Base-by-base conservation (phyloP, 148 eudicot species). In the Fagopyrum homotropicum region DNA sequence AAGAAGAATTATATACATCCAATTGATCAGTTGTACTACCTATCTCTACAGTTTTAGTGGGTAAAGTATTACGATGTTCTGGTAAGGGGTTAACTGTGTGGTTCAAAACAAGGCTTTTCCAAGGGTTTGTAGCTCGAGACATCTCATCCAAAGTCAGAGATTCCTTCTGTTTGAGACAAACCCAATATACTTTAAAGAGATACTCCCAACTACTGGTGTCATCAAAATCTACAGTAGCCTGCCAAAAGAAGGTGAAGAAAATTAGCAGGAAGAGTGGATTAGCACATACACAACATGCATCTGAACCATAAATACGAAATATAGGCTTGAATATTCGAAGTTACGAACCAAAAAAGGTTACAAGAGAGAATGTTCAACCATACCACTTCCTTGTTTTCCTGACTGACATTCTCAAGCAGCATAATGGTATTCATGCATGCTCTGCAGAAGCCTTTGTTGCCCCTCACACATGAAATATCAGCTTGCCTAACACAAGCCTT, bases 151-250 rank as follows among this genome's bases (percentile, higher is more conserved):
- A 35, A 17, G 92, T 90, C 44, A 94, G 80, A 73, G 90, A 85
- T 66, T 90, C 84, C 69, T 88, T 90, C 75, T 83, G 86, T 78
- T 92, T 94, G 80, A 90, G 75, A 74, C 56, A 83, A 61, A 85
- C 75, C 97, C 97, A 94, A 73, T 94, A 94, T 75, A 90, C 86
- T 83, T 94, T 94, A 80, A 94, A 94, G 64, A 94, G 97, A 84
- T 94, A 92, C 83, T 94, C 98, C 98, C 98, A 94, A 83, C 96
- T 92, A 64, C 78, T 84, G 51, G 80, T 79, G 82, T 94, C 98
- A 80, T 92, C 97, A 83, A 94, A 94, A 84, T 94, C 98, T 73
- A 94, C 97, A 75, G 84, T 86, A 76, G 83, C 88, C 97, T 94
- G 94, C 87, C 81, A 76, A 48, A 75, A 76, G 46, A 66, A 35